Base-by-base conservation (phyloP, 1,284 basidiomycete genomes). In the Dichomitus squalens region DNA sequence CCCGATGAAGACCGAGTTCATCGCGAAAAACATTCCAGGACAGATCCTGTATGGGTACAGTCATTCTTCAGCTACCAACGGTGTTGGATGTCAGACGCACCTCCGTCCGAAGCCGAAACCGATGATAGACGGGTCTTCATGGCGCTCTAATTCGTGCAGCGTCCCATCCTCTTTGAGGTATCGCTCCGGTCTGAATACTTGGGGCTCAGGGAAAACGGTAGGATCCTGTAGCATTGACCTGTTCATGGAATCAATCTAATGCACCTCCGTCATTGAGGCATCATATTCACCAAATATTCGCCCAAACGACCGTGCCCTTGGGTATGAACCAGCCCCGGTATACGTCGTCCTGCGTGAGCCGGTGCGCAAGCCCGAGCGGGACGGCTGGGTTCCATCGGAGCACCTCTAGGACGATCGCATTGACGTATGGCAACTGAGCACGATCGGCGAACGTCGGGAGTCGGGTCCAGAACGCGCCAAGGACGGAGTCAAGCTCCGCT, bases 321-420 rank as follows among this genome's bases (percentile, higher is more conserved):
- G 57, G 56, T 2, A 73, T 57, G 35, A 53, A 49, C 43, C 60
- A 69, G 7, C 62, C 68, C 38, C 60, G 55, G 50, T 71, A 73
- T 5, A 61, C 53, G 61, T 73, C 68, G 53, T 72, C 68, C 36
- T 71, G 64, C 9, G 67, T 64, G 7, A 72, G 59, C 7, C 62
- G 60, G 59, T 73, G 73, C 3, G 68, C 64, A n/a, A 70, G 53
- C 14, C 68, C 68, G 11, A 71, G 61, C 0, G 68, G 68, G 0
- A 69, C 68, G 5, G 63, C 58, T 7, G 68, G 70, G 55, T 74
- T 70, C 73, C 68, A 76, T 20, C 73, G 63, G 38, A 73, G 65
- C 0, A 72, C 58, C 53, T 76, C 75, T 36, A 73, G 72, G 3
- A 76, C 66, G 27, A 77, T 57, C 2, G 75, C 76, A 14, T 66